Conservation (phyloP, 1,284 basidiomycete genomes). For the Schizopora paradoxa region DNA sequence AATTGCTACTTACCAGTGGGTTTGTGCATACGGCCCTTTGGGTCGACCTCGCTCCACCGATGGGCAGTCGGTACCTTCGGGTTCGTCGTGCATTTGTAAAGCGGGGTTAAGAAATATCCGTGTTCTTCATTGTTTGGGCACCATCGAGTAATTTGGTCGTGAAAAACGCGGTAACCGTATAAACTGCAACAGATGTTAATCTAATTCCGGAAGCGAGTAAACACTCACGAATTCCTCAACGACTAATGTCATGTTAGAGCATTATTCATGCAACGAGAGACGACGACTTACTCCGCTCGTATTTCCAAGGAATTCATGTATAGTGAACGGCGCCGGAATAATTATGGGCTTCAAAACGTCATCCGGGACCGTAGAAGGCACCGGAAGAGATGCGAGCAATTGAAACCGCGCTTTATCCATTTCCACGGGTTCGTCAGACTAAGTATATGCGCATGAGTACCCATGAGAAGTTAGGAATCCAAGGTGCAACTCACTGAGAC, state of each 20-base stretch:
- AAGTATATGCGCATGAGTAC: too few species aligned
- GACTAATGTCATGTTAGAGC: too few species aligned
- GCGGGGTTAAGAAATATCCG: conserved; percentile 64
- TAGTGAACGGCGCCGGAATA: conserved; percentile 53
- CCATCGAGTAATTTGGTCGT: conserved; percentile 65
- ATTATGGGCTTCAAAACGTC: conserved; percentile 61
- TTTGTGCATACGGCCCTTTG: conserved; percentile 48
- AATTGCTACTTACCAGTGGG: conserved; percentile 48
- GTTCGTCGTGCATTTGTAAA: conserved; percentile 71
- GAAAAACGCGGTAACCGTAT: conserved; percentile 57
- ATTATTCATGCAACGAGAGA: conserved; percentile 6
- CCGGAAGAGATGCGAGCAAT: conserved; percentile 50
- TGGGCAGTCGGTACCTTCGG: conserved; percentile 67
- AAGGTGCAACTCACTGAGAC: too few species aligned
- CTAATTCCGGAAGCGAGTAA: neutral
- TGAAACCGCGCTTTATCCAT: conserved; percentile 48
- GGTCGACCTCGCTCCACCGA: conserved; percentile 58
- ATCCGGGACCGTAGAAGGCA: conserved; percentile 56
- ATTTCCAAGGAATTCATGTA: conserved; percentile 66
- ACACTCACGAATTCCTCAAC: conserved; percentile 47
- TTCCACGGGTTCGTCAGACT: conserved; percentile 37
- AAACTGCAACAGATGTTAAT: conserved; percentile 38
- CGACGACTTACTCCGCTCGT: conserved; percentile 46
- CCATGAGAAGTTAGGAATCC: too few species aligned
- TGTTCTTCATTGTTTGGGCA: conserved; percentile 75